These are phyloP conservation scores for Afroboletus lepidellus DNA, from an alignment of 1,284 basidiomycete genomes.

Conservation along the genomic window DNA sequence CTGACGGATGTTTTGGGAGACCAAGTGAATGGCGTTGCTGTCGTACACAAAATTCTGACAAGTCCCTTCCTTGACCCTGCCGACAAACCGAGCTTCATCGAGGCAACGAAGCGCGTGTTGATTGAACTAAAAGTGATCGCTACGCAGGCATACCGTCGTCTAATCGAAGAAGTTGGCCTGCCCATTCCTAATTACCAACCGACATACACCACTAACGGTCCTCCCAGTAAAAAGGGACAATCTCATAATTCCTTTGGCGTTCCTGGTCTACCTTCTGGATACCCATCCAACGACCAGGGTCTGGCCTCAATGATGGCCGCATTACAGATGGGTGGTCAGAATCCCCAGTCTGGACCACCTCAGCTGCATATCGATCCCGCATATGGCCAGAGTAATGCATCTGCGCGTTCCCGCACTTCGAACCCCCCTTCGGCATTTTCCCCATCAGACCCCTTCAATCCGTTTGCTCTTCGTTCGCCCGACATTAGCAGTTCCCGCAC, in stretches of 20 bases:
- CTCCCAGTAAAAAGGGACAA: conserved; percentile 67
- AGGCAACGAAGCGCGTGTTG: conserved; percentile 85
- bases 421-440: conserved; percentile 57
- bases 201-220: conserved; percentile 64
- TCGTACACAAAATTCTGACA: conserved; percentile 90
- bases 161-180: conserved; percentile 92
- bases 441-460: conserved; percentile 73
- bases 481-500: conserved; percentile 54
- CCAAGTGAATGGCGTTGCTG: conserved; percentile 93
- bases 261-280: conserved; percentile 72
- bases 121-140: conserved; percentile 86
- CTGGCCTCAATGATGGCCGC: conserved; percentile 87
- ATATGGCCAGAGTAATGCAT: conserved; percentile 42
- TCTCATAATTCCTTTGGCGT: conserved; percentile 58
- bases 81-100: conserved; percentile 70
- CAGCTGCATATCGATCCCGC: conserved; percentile 68
- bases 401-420: conserved; percentile 46
- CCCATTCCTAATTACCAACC: conserved; percentile 85
- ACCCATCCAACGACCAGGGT: conserved; percentile 77
- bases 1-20: conserved; percentile 92
- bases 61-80: conserved; percentile 76
- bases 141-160: conserved; percentile 88
- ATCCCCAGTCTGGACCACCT: conserved; percentile 74
- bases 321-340: conserved; percentile 81
- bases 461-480: conserved; percentile 64